Base-by-base conservation (phyloP, 257 asterid genomes). In the Solanum raphanifolium region DNA sequence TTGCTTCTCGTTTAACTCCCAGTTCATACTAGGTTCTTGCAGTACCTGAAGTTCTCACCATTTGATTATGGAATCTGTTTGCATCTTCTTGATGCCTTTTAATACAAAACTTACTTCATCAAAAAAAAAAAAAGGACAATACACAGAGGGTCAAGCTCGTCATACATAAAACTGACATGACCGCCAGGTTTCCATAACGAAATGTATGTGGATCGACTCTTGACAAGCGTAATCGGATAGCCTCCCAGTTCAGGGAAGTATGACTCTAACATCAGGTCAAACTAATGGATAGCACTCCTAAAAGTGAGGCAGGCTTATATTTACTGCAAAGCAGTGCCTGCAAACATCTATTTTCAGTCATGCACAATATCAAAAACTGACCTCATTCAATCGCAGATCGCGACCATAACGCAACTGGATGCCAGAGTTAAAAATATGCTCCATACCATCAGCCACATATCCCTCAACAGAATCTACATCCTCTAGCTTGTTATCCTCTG, bases 301-400 rank as follows among this genome's bases (percentile, higher is more conserved):
- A 43, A 81, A 43, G 69, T 29, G 41, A 43, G 68, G 85, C 41
- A 29, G 39, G 65, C 25, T 43, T 25, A 58, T 41, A 79, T 81
- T 48, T 46, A 81, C 39, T 29, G 68, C 10, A 81, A 46, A 81
- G 32, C 27, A 48, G 27, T 81, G 85, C 29, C 85, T 29, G 69
- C 85, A 29, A 81, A 81, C 29, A 46, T 81, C 20, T 46, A 18
- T 46, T 48, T 39, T 18, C 41, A 48, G 69, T 79, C 27, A 81
- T 81, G 85, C 41, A 29, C 69, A 81, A 46, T 29, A 81, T 16
- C 84, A 60, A 79, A 25, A 35, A 78, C 84, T 85, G 87, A 97
- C 99, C 99, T 97, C 99, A 92, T 97, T 97, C 84, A 97, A 93
- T 85, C 99, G 96, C 90, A 97, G 94, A 93, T 97, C 99, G 88